Base-by-base conservation (phyloP, 169 alveolate species). In the Plasmodium coatneyi region DNA sequence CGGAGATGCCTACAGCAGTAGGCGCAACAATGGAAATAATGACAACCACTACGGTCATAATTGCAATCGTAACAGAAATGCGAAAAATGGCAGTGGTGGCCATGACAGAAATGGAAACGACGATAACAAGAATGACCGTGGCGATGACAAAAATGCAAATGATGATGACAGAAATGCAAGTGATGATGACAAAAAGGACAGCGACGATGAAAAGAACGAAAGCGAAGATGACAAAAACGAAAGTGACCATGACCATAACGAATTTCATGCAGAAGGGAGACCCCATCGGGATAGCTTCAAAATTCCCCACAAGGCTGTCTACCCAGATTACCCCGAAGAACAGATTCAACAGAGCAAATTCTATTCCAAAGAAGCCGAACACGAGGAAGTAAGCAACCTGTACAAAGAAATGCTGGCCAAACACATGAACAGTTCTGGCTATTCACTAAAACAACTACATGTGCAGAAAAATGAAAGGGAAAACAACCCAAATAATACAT, bases 401-500 rank as follows among this genome's bases (percentile, higher is more conserved):
- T 22, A 81, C 71, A 22, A 49, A 30, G 46, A 56, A 81, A 81
- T 52, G 66, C 22, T 14, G 52, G 25, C 60, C 39, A 81, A 81
- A 3, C 89, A 81, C 78, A 49, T 41, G 22, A 81, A 36, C 36
- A 36, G 12, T 81, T 81, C 89, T 54, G 19, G 52, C 9, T 49
- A 52, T 52, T 6, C 14, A 28, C 66, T 5, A n/a, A 81, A 81
- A 16, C 25, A 56, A 22, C 54, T 81, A 16, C 46, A 19, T 60
- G 25, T 30, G 70, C 28, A n/a, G 71, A 34, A 60, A 34, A 70
- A 14, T 66, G 74, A 82, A 60, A 82, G 49, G 43, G 71, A 82
- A 66, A 66, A 36, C 7, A 39, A 16, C 3, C 72, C 71, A 36
- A 34, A 56, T 60, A 82, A 84, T 25, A 72, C 72, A 71, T 36